A percentile compares a stretch with the other conserved stretches of the same genome.
Conservation (phyloP, 116 monocot species). For the Thalassia testudinum region DNA sequence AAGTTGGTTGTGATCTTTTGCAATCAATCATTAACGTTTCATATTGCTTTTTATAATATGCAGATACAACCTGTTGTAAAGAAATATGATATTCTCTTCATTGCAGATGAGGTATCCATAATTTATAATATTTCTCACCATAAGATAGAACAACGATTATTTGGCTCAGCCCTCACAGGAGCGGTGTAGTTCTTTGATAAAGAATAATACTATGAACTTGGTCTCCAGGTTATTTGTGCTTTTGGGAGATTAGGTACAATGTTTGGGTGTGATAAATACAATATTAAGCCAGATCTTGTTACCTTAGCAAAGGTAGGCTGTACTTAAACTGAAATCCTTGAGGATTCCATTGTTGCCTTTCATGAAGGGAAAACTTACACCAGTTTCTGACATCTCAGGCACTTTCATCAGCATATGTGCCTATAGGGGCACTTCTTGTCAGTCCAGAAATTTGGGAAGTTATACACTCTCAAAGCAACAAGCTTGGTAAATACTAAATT, state of each 20-base stretch:
- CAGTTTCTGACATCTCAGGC: slow-evolving; percentile 53
- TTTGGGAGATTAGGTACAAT: slow-evolving; percentile 97
- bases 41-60: slow-evolving; percentile 1
- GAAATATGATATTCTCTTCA: slow-evolving; percentile 93
- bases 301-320: slow-evolving; percentile 84
- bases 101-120: slow-evolving; percentile 86
- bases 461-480: slow-evolving; percentile 87
- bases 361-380: background rate
- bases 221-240: slow-evolving; percentile 74
- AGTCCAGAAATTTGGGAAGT: slow-evolving; percentile 92
- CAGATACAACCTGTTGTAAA: slow-evolving; percentile 94
- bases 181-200: background rate
- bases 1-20: too few species aligned
- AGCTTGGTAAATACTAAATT: slow-evolving; percentile 62
- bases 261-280: slow-evolving; percentile 93
- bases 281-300: slow-evolving; percentile 91
- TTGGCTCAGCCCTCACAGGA: too few species aligned
- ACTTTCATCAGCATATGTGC: slow-evolving; percentile 95
- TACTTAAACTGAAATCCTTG: background rate
- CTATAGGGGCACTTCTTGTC: slow-evolving; percentile 84
- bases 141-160: too few species aligned
- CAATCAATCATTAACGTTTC: too few species aligned
- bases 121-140: background rate
- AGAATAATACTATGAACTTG: too few species aligned
- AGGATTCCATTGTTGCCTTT: background rate